These are phyloP conservation scores for Oryza longistaminata DNA, from an alignment of 176 grass and related monocot species.

Conservation along the genomic window DNA sequence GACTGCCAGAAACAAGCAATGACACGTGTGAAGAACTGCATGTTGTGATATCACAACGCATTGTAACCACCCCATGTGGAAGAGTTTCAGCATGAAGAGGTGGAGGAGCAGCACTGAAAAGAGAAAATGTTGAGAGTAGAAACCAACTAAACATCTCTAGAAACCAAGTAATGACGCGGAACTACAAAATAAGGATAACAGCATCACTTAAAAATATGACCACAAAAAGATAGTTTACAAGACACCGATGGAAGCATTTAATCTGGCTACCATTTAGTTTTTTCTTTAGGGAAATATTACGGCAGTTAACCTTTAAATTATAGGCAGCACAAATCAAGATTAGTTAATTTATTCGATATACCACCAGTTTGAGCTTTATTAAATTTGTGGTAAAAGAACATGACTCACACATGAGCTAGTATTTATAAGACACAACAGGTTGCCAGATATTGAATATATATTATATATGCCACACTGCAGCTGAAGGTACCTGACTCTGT, in stretches of 20 bases:
- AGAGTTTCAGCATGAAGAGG: slow-evolving; percentile 57
- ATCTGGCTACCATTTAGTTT: not conserved
- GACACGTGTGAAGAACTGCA: slow-evolving; percentile 62
- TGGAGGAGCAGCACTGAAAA: slow-evolving; percentile 49
- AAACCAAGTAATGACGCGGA: slow-evolving; percentile 16
- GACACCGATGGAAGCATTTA: too few species aligned
- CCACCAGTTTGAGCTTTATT: not conserved
- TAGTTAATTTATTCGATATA: too few species aligned
- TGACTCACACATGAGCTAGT: not conserved
- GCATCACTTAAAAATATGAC: slow-evolving; percentile 1
- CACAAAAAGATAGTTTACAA: not conserved
- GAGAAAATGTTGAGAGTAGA: slow-evolving; percentile 27
- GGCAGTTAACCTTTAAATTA: not conserved
- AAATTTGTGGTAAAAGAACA: not conserved
- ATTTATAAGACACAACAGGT: not conserved
- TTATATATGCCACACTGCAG: not conserved
- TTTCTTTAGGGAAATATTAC: not conserved
- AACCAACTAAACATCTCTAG: not conserved
- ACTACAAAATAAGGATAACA: not conserved
- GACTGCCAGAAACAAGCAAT: slow-evolving; percentile 61
- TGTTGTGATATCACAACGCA: slow-evolving; percentile 74
- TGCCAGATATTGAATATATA: slow-evolving; percentile 15
- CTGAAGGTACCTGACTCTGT: slow-evolving; percentile 56
- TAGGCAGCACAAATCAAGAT: not conserved
- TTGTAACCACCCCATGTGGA: slow-evolving; percentile 60